These are phyloP conservation scores for Echites panduratus DNA, from an alignment of 257 asterid genomes.

Conservation along the genomic window DNA sequence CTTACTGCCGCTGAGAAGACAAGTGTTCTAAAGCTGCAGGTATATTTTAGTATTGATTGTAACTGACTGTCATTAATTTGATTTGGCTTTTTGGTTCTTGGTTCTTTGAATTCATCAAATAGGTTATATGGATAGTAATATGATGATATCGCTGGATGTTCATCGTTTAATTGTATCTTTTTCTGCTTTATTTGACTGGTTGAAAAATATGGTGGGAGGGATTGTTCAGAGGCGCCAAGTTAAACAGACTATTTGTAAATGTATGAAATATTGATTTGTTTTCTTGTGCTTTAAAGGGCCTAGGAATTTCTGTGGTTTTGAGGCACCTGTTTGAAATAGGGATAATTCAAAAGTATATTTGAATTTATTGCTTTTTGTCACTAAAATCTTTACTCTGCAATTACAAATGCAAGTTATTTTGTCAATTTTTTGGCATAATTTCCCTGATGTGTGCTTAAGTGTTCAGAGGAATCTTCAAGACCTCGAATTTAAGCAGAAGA, in stretches of 20 bases:
- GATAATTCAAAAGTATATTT: background rate
- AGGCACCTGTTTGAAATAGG: background rate
- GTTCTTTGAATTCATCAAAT: background rate
- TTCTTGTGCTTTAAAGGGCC: background rate
- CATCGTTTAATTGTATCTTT: background rate
- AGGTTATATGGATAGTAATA: background rate
- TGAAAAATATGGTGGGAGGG: background rate
- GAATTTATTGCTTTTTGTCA: background rate
- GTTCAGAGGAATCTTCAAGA: background rate
- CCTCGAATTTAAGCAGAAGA: background rate
- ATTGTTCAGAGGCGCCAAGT: background rate
- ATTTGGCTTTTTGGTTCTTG: background rate
- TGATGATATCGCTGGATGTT: background rate
- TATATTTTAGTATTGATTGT: constrained; percentile 14
- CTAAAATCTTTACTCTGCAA: background rate
- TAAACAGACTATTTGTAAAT: background rate
- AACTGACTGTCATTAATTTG: background rate
- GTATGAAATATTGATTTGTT: background rate
- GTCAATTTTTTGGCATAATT: background rate
- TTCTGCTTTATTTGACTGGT: background rate
- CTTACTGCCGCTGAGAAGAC: constrained; percentile 77
- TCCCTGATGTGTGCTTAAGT: background rate
- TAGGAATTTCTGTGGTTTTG: background rate
- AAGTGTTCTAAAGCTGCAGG: constrained; percentile 86
- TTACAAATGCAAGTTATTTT: background rate